These are phyloP conservation scores for Aaosphaeria pasadenensis DNA, from an alignment of 2,329 filamentous ascomycete genomes.

Conservation along the genomic window DNA sequence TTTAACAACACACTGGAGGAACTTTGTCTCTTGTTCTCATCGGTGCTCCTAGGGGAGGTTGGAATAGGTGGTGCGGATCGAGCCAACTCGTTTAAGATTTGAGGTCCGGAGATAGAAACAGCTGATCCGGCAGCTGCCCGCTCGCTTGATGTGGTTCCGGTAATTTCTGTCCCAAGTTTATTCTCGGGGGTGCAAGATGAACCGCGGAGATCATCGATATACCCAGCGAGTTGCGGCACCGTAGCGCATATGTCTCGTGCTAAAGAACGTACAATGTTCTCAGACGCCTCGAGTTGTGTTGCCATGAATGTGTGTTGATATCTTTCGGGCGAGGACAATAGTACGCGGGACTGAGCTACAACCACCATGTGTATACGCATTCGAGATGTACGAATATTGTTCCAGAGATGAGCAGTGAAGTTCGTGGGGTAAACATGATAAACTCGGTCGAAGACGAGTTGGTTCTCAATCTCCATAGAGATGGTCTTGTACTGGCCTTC, in stretches of 20 bases:
- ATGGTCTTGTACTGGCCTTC: conserved; percentile 9
- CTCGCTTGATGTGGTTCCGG: background rate
- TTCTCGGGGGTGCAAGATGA: background rate
- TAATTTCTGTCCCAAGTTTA: background rate
- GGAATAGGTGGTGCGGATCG: background rate
- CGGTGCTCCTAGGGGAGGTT: background rate
- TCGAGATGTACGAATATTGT: conserved; percentile 19
- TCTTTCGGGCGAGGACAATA: conserved; percentile 1
- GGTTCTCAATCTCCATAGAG: conserved; percentile 4
- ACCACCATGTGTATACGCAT: conserved; percentile 21
- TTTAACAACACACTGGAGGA: background rate
- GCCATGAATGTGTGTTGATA: conserved; percentile 1
- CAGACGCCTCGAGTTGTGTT: conserved; percentile 5
- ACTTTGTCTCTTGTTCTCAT: background rate
- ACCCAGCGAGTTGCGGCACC: conserved; percentile 21
- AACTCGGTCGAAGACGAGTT: conserved; percentile 15
- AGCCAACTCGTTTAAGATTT: background rate
- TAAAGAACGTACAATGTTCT: conserved; percentile 7
- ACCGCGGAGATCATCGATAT: conserved; percentile 4
- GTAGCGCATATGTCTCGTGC: conserved; percentile 21
- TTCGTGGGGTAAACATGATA: conserved; percentile 20
- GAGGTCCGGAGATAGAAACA: background rate
- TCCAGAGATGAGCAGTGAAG: conserved; percentile 23
- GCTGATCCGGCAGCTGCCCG: background rate
- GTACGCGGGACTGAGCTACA: conserved; percentile 10